phyloP scores from a whole-genome alignment of 441 rosid genomes.

The Populus tomentosa region DNA sequence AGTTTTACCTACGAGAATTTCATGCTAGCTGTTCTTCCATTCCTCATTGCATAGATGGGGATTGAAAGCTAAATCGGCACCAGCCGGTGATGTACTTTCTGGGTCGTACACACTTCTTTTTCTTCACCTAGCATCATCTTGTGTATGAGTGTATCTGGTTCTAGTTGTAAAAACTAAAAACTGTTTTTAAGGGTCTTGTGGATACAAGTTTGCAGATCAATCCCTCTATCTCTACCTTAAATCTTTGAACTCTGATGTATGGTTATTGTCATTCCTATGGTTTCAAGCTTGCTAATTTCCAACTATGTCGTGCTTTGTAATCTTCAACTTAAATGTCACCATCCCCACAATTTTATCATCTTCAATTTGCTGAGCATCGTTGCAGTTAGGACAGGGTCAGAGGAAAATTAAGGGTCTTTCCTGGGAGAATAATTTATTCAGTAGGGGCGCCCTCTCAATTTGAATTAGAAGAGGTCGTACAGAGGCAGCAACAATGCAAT shows the following conservation, averaged over 20 bases:
- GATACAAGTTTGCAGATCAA: too few species aligned
- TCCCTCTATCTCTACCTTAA: too few species aligned
- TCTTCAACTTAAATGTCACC: background rate
- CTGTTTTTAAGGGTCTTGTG: too few species aligned
- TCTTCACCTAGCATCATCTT: background rate
- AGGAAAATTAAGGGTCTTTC: too few species aligned
- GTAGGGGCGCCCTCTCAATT: background rate
- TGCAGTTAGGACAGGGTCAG: too few species aligned
- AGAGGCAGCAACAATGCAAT: background rate
- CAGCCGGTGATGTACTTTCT: background rate
- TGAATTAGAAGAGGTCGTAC: background rate
- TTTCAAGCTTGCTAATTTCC: too few species aligned
- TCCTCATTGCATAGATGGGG: constrained; percentile 53
- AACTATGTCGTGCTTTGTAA: background rate
- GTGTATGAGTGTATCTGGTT: background rate
- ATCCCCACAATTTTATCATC: too few species aligned
- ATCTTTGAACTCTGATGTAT: too few species aligned
- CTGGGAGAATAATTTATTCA: too few species aligned
- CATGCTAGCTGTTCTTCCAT: constrained; percentile 81
- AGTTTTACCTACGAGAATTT: constrained; percentile 73
- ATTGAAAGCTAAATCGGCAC: background rate
- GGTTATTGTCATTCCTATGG: too few species aligned
- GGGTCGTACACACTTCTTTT: background rate
- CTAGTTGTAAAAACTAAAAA: background rate
- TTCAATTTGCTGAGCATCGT: background rate